A percentile compares a stretch with the other conserved stretches of the same genome.
Evolutionary conservation across 2,329 filamentous ascomycete genomes (phyloP).

Genomic region (Cordyceps javanica): DNA sequence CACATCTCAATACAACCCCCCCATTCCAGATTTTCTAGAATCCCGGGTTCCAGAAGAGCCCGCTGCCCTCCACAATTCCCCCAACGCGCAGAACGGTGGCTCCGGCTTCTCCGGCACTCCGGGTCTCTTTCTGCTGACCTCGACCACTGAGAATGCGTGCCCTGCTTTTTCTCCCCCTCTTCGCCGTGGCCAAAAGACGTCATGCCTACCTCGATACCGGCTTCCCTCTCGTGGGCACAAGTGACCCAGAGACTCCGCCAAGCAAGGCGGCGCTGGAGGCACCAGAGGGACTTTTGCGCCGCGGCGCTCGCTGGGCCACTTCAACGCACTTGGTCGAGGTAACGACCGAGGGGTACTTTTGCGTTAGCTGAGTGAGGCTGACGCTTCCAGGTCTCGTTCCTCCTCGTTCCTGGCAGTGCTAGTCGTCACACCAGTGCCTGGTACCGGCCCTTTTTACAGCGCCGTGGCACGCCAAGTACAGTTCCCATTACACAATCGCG

Average conservation of each 20-base stretch:
- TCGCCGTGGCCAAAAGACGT: background rate
- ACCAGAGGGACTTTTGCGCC: background rate
- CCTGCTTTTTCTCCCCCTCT: too few relatives aligned
- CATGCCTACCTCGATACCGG: background rate
- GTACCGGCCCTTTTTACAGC: background rate
- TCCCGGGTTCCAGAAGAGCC: background rate
- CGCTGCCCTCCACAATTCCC: background rate
- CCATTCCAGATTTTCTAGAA: background rate
- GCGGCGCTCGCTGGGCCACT: background rate
- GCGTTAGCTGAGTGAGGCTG: background rate
- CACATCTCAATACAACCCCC: too few relatives aligned
- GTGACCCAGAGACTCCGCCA: background rate
- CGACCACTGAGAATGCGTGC: too few relatives aligned
- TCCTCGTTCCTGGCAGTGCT: background rate
- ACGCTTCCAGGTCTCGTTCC: background rate
- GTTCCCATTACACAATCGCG: conserved; percentile 2
- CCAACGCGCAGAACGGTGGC: too few relatives aligned
- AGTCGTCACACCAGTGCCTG: background rate
- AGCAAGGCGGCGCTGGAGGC: too few relatives aligned
- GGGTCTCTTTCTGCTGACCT: too few relatives aligned
- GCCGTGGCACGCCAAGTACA: background rate
- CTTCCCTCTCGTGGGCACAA: too few relatives aligned
- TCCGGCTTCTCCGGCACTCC: conserved; percentile 7
- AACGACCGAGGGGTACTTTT: background rate
- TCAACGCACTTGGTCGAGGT: background rate